A percentile compares a stretch with the other conserved stretches of the same genome.
These are phyloP conservation scores for Comarum palustre DNA, from an alignment of 306 rosid species.

Conservation along the genomic window DNA sequence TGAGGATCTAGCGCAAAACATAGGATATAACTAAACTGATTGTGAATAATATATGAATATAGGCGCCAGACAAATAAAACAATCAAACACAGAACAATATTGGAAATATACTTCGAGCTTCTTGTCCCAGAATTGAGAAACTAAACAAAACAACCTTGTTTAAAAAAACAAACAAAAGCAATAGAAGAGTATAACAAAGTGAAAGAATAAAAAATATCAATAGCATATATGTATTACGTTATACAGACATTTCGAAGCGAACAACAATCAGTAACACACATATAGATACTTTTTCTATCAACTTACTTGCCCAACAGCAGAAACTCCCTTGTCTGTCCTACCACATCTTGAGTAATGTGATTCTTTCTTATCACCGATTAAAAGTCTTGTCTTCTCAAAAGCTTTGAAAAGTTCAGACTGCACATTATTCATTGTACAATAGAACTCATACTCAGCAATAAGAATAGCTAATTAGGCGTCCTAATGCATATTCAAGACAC, in stretches of 20 bases:
- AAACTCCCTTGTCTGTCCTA: constrained; percentile 93
- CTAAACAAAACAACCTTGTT: not conserved
- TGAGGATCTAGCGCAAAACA: not conserved
- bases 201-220: not conserved
- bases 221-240: not conserved
- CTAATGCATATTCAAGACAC: not conserved
- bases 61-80: not conserved
- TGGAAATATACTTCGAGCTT: constrained; percentile 3
- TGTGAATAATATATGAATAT: not conserved
- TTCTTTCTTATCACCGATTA: constrained; percentile 78
- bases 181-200: not conserved
- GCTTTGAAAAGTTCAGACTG: constrained; percentile 90
- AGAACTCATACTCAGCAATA: not conserved
- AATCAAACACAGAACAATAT: not conserved
- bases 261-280: not conserved
- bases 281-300: constrained; percentile 3
- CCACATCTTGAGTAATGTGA: constrained; percentile 93
- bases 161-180: not conserved
- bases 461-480: not conserved
- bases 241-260: not conserved
- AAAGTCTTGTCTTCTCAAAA: constrained; percentile 64
- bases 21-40: not conserved
- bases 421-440: constrained; percentile 14
- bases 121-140: not conserved
- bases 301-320: constrained; percentile 95